Conservation (phyloP, 148 eudicot species). For the Cornus suecica region DNA sequence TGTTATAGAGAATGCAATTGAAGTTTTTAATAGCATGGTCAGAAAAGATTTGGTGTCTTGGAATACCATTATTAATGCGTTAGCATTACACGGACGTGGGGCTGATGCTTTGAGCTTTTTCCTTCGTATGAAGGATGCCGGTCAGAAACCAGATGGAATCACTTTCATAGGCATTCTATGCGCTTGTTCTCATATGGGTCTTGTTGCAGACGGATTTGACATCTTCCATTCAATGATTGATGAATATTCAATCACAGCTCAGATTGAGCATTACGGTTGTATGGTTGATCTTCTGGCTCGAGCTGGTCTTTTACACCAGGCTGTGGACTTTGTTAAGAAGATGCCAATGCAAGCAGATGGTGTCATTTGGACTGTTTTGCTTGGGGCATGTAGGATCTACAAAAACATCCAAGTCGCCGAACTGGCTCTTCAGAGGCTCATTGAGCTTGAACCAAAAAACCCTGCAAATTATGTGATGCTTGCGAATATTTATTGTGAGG, state of each 20-base stretch:
- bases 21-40: constrained; percentile 45
- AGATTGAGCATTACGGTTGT: constrained; percentile 82
- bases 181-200: constrained; percentile 82
- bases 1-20: constrained; percentile 40
- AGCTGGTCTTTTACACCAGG: constrained; percentile 58
- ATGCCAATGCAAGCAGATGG: constrained; percentile 71
- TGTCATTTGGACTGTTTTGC: constrained; percentile 66
- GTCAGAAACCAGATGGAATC: constrained; percentile 61
- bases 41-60: constrained; percentile 65
- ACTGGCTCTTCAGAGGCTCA: constrained; percentile 50
- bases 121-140: constrained; percentile 38
- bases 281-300: constrained; percentile 64
- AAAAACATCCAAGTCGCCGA: constrained; percentile 67
- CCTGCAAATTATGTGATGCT: constrained; percentile 63
- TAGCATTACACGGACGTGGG: constrained; percentile 73
- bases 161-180: constrained; percentile 63
- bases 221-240: constrained; percentile 53
- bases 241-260: constrained; percentile 44
- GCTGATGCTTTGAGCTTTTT: constrained; percentile 53
- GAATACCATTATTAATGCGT: constrained; percentile 69
- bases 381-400: constrained; percentile 68
- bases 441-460: constrained; percentile 63
- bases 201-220: constrained; percentile 48
- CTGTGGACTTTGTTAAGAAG: constrained; percentile 47
- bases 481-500: constrained; percentile 62